Base-by-base conservation (phyloP, 768 basidiomycete species). In the Leucocoprinus birnbaumii region DNA sequence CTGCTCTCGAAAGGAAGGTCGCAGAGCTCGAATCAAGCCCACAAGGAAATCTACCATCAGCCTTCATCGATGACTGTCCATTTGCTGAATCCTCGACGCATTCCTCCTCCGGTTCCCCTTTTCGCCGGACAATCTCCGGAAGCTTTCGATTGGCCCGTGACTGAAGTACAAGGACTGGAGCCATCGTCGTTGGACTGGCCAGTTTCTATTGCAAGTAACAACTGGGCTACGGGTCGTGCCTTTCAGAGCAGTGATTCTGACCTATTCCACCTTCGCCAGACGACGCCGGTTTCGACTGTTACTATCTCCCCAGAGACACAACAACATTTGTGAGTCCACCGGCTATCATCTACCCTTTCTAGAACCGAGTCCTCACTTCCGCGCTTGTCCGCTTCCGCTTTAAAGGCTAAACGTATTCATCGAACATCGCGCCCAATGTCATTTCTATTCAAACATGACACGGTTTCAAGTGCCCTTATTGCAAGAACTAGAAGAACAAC, bases 351-450 rank as follows among this genome's bases (percentile, higher is more conserved):
- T 46, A 21, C 10, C 31, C 31, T 11, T 31, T 31, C 21, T 6
- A 16, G 9, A 19, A 56, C 40, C 22, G 16, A n/a, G 14, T 31
- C 31, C n/a, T 48, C n/a, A 42, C 4, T 24, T 38, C 38, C 10
- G 25, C 35, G 25, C 22, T 40, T 24, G 34, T 38, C 21, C 9
- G 3, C 13, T 26, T 16, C 27, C 9, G 24, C 40, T 55, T 35
- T 35, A 3, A 35, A 86, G 85, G 26, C 65, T 85, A 48, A 73
- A 80, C 35, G 72, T 80, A 13, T 85, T 85, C 65, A 69, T 83
- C 51, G 69, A 70, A 6, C 83, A 85, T 62, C 73, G 78, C 50
- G 78, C 82, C 59, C 83, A 85, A 62, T 84, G 81, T 59, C 78
- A 76, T 62, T 83, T 82, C 63, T 80, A 81, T 62, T 70, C 77